Evolutionary conservation across 176 grass and related monocot genomes (phyloP).

Genomic region (Ensete glaucum): DNA sequence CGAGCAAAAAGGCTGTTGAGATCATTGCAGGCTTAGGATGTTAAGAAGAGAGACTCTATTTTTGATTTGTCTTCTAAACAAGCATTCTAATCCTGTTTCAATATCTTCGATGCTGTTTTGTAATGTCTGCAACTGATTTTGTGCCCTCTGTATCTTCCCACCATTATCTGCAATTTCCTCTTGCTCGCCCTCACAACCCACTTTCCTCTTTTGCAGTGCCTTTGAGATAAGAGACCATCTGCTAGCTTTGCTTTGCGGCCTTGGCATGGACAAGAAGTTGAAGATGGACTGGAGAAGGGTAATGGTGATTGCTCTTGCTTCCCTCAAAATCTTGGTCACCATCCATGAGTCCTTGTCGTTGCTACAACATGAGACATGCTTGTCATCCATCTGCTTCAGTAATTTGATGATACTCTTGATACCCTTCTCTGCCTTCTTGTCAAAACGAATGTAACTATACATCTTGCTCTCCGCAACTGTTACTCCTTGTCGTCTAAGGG

Average conservation of each 20-base stretch:
- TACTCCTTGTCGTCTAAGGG: conserved; percentile 10
- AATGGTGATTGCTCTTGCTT: conserved; percentile 11
- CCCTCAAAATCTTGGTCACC: not conserved
- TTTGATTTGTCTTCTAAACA: conserved; percentile 12
- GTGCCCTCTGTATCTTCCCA: too few species aligned
- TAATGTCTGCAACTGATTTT: not conserved
- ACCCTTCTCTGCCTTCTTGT: not conserved
- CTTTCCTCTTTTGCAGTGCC: conserved; percentile 9
- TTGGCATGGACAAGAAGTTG: conserved; percentile 4
- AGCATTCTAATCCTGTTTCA: conserved; percentile 11
- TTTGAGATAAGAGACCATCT: conserved; percentile 15
- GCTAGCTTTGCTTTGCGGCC: not conserved
- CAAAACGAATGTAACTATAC: not conserved
- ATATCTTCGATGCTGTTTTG: conserved; percentile 3
- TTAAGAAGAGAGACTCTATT: conserved; percentile 10
- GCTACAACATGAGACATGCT: not conserved
- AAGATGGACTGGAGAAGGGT: conserved; percentile 5
- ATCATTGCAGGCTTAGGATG: conserved; percentile 3
- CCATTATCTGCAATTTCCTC: not conserved
- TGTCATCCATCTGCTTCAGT: conserved; percentile 3
- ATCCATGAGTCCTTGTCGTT: not conserved
- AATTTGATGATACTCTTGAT: not conserved
- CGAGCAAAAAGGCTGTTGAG: not conserved
- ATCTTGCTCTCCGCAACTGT: not conserved
- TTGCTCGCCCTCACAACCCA: not conserved